Evolutionary conservation across 2,329 filamentous ascomycete species (phyloP).

Genomic region (Pseudogymnoascus verrucosus): DNA sequence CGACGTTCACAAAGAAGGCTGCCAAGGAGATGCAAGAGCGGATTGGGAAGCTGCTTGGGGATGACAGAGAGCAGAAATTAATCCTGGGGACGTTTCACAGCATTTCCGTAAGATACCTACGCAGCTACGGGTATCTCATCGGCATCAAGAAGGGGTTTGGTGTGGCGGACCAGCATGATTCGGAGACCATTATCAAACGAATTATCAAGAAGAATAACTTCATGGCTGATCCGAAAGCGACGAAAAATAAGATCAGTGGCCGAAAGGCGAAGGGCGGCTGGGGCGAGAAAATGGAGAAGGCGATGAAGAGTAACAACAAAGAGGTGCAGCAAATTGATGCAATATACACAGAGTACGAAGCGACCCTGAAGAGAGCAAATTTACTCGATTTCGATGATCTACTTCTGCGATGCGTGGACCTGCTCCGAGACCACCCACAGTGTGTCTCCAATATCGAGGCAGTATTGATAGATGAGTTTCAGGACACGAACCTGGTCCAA

Average conservation of each 20-base stretch:
- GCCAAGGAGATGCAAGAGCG: conserved; percentile 88
- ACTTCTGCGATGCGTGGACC: conserved; percentile 70
- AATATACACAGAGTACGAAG: conserved; percentile 71
- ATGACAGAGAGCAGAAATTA: conserved; percentile 65
- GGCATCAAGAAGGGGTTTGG: conserved; percentile 77
- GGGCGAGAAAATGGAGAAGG: conserved; percentile 21
- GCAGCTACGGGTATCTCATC: conserved; percentile 75
- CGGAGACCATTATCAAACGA: conserved; percentile 67
- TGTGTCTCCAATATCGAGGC: conserved; percentile 87
- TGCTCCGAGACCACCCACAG: conserved; percentile 63
- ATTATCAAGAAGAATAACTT: conserved; percentile 70
- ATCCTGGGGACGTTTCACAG: conserved; percentile 93
- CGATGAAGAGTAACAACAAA: conserved; percentile 30
- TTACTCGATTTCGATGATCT: conserved; percentile 93
- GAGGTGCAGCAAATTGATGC: conserved; percentile 59
- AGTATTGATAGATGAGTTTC: conserved; percentile 93
- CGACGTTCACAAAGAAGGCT: conserved; percentile 95
- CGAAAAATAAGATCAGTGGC: conserved; percentile 69
- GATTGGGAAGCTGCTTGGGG: conserved; percentile 72
- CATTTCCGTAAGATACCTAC: conserved; percentile 76
- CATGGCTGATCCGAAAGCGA: conserved; percentile 59
- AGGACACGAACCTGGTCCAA: conserved; percentile 92
- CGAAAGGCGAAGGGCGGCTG: conserved; percentile 46
- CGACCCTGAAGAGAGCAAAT: conserved; percentile 65
- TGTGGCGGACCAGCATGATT: conserved; percentile 82